phyloP scores from a whole-genome alignment of 225 moss, liverwort and hornwort species.

The Physcomitrium patens region DNA sequence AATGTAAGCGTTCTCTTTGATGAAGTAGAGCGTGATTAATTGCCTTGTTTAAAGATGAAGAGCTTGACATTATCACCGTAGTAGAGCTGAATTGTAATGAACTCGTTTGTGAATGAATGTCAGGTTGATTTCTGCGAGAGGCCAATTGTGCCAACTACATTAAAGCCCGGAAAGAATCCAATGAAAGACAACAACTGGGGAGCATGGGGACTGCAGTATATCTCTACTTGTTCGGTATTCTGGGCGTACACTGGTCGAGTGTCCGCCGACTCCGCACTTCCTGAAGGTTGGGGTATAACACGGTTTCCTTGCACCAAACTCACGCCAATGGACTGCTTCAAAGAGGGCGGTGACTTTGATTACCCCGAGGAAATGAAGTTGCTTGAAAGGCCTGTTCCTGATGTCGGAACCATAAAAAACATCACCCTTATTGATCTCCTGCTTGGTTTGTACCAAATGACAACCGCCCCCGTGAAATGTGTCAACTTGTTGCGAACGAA shows the following conservation, averaged over 20 bases:
- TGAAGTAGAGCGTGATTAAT: no score
- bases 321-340: conserved; percentile 76
- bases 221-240: conserved; percentile 71
- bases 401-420: conserved; percentile 33
- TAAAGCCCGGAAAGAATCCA: conserved; percentile 74
- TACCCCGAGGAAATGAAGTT: conserved; percentile 75
- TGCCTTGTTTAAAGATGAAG: no score
- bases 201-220: conserved; percentile 75
- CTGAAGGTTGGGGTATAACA: conserved; percentile 78
- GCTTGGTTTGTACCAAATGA: conserved; percentile 45
- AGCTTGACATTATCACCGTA: background rate
- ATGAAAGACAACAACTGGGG: conserved; percentile 80
- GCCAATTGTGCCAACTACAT: conserved; percentile 61
- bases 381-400: conserved; percentile 69
- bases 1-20: conserved; percentile 34
- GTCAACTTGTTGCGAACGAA: conserved; percentile 40
- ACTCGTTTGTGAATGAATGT: conserved; percentile 3
- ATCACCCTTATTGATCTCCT: conserved; percentile 52
- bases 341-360: conserved; percentile 80
- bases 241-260: conserved; percentile 44
- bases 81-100: background rate
- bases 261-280: conserved; percentile 44
- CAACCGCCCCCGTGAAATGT: conserved; percentile 46
- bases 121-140: conserved; percentile 85
- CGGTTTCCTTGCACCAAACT: conserved; percentile 87